Percentiles rank a stretch among this genome's conserved stretches.
Evolutionary conservation across 345 rosid genomes (phyloP).

Genomic region (Corchorus capsularis): DNA sequence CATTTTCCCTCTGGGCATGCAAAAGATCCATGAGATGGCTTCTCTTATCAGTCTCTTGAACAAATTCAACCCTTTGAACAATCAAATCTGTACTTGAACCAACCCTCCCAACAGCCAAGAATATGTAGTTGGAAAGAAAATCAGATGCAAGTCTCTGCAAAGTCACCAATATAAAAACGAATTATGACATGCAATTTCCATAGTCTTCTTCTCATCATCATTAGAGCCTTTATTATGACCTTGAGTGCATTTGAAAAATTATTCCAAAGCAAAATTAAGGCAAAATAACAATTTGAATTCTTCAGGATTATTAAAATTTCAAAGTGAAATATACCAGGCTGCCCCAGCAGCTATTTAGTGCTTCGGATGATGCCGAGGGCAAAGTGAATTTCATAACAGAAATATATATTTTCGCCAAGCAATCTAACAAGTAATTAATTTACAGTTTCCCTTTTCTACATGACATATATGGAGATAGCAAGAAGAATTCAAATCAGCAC

Average conservation of each 20-base stretch:
- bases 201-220: background rate
- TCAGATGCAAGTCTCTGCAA: conserved; percentile 98
- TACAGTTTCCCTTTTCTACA: background rate
- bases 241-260: background rate
- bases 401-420: background rate
- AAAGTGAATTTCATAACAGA: background rate
- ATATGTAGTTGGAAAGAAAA: conserved; percentile 74
- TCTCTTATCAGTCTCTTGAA: conserved; percentile 92
- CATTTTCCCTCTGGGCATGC: conserved; percentile 91
- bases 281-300: background rate
- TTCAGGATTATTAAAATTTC: background rate
- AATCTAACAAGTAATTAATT: background rate
- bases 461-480: background rate
- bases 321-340: background rate
- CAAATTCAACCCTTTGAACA: conserved; percentile 95
- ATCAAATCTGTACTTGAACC: conserved; percentile 99
- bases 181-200: background rate
- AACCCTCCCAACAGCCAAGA: conserved; percentile 98
- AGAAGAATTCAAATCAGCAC: background rate
- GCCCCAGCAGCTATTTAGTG: background rate
- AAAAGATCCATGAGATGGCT: conserved; percentile 99
- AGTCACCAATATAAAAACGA: background rate
- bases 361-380: background rate
- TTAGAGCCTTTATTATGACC: background rate
- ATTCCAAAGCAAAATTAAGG: background rate